Conservation (phyloP, 2,329 filamentous ascomycete species). For the Elsinoe ampelina region DNA sequence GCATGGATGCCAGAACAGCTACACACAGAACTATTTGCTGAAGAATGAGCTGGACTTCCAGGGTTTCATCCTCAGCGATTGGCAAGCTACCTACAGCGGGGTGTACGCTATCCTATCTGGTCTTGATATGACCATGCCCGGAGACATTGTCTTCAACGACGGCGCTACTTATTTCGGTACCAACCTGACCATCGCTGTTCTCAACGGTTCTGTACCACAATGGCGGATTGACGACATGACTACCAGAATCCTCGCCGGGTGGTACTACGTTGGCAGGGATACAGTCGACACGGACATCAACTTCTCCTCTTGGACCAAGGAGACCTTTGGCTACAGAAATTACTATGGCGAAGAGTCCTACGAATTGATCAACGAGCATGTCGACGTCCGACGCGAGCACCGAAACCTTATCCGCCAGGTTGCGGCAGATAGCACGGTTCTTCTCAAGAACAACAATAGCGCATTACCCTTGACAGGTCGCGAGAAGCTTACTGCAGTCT, state of each 20-base stretch:
- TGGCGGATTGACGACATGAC: constrained; percentile 36
- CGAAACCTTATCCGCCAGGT: constrained; percentile 59
- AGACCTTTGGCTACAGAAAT: constrained; percentile 60
- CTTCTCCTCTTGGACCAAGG: constrained; percentile 39
- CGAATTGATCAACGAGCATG: constrained; percentile 62
- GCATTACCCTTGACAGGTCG: constrained; percentile 37
- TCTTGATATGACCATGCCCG: constrained; percentile 60
- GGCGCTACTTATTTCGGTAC: constrained; percentile 20
- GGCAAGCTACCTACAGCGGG: constrained; percentile 49
- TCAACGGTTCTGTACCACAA: constrained; percentile 25
- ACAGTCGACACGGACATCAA: constrained; percentile 34
- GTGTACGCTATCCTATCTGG: constrained; percentile 51
- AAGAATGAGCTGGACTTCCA: constrained; percentile 64
- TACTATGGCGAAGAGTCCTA: constrained; percentile 47
- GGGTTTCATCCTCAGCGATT: constrained; percentile 59
- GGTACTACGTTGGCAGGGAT: constrained; percentile 43
- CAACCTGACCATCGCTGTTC: constrained; percentile 22
- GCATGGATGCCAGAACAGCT: constrained; percentile 51
- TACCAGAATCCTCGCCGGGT: constrained; percentile 37
- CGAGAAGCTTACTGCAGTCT: constrained; percentile 40
- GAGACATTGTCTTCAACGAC: constrained; percentile 27
- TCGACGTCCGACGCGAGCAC: constrained; percentile 71
- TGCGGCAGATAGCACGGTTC: constrained; percentile 40
- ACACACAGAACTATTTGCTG: constrained; percentile 56
- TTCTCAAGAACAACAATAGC: constrained; percentile 38